Conservation (phyloP, 2,329 filamentous ascomycete species). For the Elsinoe ampelina region DNA sequence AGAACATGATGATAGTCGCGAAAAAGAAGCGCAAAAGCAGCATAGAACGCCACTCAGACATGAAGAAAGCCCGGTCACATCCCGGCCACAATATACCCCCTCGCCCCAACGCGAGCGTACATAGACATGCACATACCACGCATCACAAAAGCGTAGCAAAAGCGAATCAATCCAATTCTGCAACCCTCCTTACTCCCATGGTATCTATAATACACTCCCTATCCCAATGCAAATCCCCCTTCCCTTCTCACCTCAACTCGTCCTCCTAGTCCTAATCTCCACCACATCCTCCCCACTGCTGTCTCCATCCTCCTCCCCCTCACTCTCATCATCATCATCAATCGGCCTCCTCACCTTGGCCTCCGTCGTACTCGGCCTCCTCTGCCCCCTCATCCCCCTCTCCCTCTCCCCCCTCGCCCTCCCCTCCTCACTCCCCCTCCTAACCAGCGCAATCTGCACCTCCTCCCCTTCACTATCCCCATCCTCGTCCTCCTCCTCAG, state of each 20-base stretch:
- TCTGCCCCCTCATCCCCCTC: constrained; percentile 22
- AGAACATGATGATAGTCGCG: background rate
- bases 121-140: background rate
- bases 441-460: constrained; percentile 4
- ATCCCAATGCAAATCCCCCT: background rate
- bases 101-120: background rate
- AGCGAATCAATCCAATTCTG: background rate
- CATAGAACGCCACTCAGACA: background rate
- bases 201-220: constrained; percentile 6
- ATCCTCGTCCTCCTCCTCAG: constrained; percentile 17
- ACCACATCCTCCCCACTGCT: constrained; percentile 16
- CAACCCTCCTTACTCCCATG: background rate
- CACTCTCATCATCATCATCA: constrained; percentile 25
- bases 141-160: background rate
- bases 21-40: no score
- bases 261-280: constrained; percentile 26
- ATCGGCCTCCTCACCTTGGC: constrained; percentile 25
- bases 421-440: constrained; percentile 12
- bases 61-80: background rate
- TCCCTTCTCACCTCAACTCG: constrained; percentile 18
- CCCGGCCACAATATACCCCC: background rate
- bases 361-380: constrained; percentile 28
- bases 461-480: constrained; percentile 45
- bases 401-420: constrained; percentile 25
- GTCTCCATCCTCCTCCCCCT: constrained; percentile 18